Conservation (phyloP, 805 yeast species). For the Candida nemodendra region DNA sequence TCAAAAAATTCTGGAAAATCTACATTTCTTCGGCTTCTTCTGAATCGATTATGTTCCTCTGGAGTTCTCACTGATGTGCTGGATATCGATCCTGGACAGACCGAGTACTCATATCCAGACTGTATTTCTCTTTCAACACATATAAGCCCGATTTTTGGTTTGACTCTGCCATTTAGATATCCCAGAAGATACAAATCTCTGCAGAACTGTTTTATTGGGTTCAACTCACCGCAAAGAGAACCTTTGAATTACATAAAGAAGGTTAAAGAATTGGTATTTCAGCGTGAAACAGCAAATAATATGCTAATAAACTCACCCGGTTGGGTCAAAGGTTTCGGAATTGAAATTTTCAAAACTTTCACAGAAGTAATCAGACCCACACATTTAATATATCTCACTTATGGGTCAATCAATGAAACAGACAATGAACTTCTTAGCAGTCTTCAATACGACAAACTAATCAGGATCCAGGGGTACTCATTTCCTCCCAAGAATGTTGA, state of each 20-base stretch:
- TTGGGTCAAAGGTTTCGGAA: constrained; percentile 88
- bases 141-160: constrained; percentile 38
- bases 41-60: constrained; percentile 44
- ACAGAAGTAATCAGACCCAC: constrained; percentile 50
- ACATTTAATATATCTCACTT: constrained; percentile 53
- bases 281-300: constrained; percentile 30
- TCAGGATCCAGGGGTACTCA: constrained; percentile 36
- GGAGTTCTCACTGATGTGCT: constrained; percentile 40
- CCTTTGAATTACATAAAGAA: constrained; percentile 55
- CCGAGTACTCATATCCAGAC: constrained; percentile 74
- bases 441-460: constrained; percentile 23
- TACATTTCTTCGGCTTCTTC: constrained; percentile 55
- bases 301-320: constrained; percentile 81
- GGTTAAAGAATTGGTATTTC: constrained; percentile 40
- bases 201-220: constrained; percentile 52
- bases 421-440: constrained; percentile 29
- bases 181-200: constrained; percentile 31
- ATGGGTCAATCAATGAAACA: constrained; percentile 30
- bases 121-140: constrained; percentile 54
- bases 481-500: constrained; percentile 22
- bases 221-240: constrained; percentile 61
- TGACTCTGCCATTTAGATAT: constrained; percentile 32
- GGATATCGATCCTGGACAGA: constrained; percentile 89
- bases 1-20: constrained; percentile 83
- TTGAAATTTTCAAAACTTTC: constrained; percentile 55